Conservation (phyloP, 2,329 filamentous ascomycete genomes). For the Penicillium crustosum region DNA sequence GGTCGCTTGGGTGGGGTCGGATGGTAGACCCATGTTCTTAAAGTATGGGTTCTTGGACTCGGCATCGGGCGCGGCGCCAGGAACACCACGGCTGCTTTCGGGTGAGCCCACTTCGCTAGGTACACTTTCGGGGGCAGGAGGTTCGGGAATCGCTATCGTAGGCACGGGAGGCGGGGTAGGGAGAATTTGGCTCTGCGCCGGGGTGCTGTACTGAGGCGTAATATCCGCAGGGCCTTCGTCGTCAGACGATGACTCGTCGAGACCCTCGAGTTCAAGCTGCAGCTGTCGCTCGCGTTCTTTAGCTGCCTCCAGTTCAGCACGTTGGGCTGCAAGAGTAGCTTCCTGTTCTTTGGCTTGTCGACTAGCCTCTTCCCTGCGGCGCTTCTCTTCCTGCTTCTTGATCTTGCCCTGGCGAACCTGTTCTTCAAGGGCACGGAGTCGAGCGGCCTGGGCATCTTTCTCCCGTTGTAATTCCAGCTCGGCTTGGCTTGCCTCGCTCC, state of each 20-base stretch:
- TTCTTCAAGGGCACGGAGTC: slow-evolving; percentile 85
- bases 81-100: slow-evolving; percentile 50
- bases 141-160: slow-evolving; percentile 25
- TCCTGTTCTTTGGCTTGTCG: slow-evolving; percentile 89
- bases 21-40: slow-evolving; percentile 76
- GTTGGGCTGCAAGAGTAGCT: slow-evolving; percentile 74
- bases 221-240: slow-evolving; percentile 75
- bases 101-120: slow-evolving; percentile 53
- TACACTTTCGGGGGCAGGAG: slow-evolving; percentile 46
- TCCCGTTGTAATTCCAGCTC: slow-evolving; percentile 80
- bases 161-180: slow-evolving; percentile 38
- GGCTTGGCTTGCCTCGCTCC: slow-evolving; percentile 70
- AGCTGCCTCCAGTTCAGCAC: slow-evolving; percentile 88
- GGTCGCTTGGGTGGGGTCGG: slow-evolving; percentile 51
- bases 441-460: slow-evolving; percentile 75
- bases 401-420: slow-evolving; percentile 91
- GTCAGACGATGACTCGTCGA: slow-evolving; percentile 74
- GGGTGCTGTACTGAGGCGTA: slow-evolving; percentile 61
- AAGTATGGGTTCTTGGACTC: slow-evolving; percentile 96
- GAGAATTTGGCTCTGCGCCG: slow-evolving; percentile 57
- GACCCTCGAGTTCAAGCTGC: slow-evolving; percentile 78
- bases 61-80: slow-evolving; percentile 59
- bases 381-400: slow-evolving; percentile 95
- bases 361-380: slow-evolving; percentile 81
- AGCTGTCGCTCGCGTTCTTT: slow-evolving; percentile 87